phyloP scores from a whole-genome alignment of 164 flowering plant species.

The Chloranthus sessilifolius region DNA sequence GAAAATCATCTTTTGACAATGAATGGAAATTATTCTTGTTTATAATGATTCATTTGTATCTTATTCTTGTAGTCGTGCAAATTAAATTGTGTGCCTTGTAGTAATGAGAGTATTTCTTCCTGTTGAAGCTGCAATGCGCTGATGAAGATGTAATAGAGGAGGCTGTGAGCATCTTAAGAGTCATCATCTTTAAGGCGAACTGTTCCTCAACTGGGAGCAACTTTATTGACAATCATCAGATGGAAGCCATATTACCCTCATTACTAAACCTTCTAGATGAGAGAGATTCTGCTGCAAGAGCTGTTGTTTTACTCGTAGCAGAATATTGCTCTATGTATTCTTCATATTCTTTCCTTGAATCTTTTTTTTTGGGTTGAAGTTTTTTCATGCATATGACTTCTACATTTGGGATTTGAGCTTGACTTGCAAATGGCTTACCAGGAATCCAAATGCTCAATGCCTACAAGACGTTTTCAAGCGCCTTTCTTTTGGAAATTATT shows the following conservation, averaged over 20 bases:
- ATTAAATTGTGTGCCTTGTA: neutral
- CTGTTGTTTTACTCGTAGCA: constrained; percentile 57
- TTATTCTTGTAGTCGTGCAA: neutral
- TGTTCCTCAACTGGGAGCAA: constrained; percentile 26
- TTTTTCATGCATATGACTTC: neutral
- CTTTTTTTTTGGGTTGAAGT: neutral
- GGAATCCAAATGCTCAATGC: constrained; percentile 42
- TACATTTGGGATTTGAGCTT: constrained; percentile 11
- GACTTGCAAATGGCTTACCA: constrained; percentile 21
- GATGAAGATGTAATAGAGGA: constrained; percentile 62
- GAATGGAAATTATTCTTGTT: neutral
- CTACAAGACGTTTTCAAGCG: constrained; percentile 54
- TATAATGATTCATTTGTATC: neutral
- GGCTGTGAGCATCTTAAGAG: constrained; percentile 55
- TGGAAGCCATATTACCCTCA: constrained; percentile 41
- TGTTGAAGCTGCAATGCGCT: constrained; percentile 48
- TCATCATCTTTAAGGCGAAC: constrained; percentile 35
- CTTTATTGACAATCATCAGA: constrained; percentile 24
- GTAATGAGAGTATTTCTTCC: neutral
- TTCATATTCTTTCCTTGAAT: constrained; percentile 4
- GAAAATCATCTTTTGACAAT: neutral
- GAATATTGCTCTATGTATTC: constrained; percentile 68
- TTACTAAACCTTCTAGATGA: constrained; percentile 72
- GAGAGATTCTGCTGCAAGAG: constrained; percentile 62
- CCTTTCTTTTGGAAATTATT: constrained; percentile 30